Evolutionary conservation across 176 grass and related monocot species (phyloP).

Genomic region (Triticum timopheevii): DNA sequence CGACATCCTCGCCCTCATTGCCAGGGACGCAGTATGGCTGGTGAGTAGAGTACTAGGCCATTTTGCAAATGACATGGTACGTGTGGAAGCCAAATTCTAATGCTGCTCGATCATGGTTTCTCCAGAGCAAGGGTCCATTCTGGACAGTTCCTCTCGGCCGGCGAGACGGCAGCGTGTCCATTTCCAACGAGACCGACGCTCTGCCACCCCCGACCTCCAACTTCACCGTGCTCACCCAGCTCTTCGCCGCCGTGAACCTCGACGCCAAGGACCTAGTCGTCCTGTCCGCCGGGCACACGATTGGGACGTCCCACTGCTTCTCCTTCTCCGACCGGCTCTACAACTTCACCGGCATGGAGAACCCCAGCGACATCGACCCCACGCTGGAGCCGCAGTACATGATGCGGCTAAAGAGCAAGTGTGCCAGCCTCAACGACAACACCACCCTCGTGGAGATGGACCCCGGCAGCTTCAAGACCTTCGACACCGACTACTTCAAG

Average conservation of each 20-base stretch:
- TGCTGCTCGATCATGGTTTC: too few species aligned
- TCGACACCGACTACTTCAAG: conserved; percentile 65
- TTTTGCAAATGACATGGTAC: not conserved
- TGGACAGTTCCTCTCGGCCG: conserved; percentile 75
- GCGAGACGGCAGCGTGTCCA: conserved; percentile 66
- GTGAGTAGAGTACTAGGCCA: conserved; percentile 13
- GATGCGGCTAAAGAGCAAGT: conserved; percentile 35
- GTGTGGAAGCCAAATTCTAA: not conserved
- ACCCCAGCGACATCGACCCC: conserved; percentile 47
- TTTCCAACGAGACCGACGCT: conserved; percentile 48
- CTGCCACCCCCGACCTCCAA: conserved; percentile 62
- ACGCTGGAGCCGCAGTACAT: conserved; percentile 51
- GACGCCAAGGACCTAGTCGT: conserved; percentile 84
- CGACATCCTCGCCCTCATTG: conserved; percentile 68
- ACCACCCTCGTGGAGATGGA: conserved; percentile 92
- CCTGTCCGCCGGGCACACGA: conserved; percentile 80
- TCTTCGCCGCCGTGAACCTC: conserved; percentile 61
- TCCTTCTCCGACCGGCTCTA: conserved; percentile 66
- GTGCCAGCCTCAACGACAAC: conserved; percentile 58
- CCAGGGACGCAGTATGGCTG: conserved; percentile 74
- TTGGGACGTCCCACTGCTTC: conserved; percentile 66
- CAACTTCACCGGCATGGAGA: conserved; percentile 78
- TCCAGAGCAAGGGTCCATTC: conserved; percentile 65
- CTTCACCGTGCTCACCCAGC: conserved; percentile 51
- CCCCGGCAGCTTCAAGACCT: conserved; percentile 79